Base-by-base conservation (phyloP, 164 flowering plant species). In the Kingdonia uniflora region DNA sequence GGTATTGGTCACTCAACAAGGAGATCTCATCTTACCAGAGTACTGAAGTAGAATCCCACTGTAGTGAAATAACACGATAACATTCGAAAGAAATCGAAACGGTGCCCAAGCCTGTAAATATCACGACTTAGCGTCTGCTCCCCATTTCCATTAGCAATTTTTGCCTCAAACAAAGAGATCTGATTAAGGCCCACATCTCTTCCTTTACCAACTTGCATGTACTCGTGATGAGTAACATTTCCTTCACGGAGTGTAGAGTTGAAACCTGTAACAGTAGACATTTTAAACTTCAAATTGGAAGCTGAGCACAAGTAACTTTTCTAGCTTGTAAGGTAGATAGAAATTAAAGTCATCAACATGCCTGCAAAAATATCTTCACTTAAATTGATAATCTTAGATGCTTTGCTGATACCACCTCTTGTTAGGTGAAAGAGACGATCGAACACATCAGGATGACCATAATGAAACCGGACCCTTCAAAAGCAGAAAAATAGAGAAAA, bases 331-430 rank as follows among this genome's bases (percentile, higher is more conserved):
- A 44, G 44, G 22, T 16, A 43, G 52, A 29, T 2, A 17, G 19
- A 14, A 21, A 11, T 6, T 23, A 25, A 29, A 26, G 55, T 19
- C 4, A 17, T 2, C 26, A 58, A 19, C 63, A 24, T 74, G 76
- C 99, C 99, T 56, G 97, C 99, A 79, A 94, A 94, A 45, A 94
- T 94, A 59, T 89, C 99, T 69, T 94, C 99, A 62, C 97, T 89
- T 64, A 89, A 64, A 65, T 94, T 94, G 71, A 94, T 89, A 51
- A 77, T 75, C 64, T 83, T 84, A 35, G 99, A 89, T 25, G 97
- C 97, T 75, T 94, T 94, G 59, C 97, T 89, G 49, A 94, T 76
- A 60, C 99, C 97, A 13, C 99, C 97, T 57, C 99, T 74, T 0
- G 96, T 79, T 10, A 94, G 81, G 73, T 89, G 97, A 71, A 89